These are phyloP conservation scores for Suillus sp. DNA, from an alignment of 768 basidiomycete species.

Conservation along the genomic window DNA sequence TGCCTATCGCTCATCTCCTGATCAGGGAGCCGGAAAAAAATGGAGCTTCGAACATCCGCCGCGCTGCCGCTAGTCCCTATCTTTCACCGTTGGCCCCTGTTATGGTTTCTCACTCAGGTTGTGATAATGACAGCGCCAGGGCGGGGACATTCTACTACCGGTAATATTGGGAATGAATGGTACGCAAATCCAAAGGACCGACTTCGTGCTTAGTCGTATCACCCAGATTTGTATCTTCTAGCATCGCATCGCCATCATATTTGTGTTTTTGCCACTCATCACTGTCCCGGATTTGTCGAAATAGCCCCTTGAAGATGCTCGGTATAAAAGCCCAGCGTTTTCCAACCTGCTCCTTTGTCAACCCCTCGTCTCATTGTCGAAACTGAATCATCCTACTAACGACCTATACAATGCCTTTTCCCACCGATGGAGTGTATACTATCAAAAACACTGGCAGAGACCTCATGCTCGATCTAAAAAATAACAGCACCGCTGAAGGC, in stretches of 20 bases:
- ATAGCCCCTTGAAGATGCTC: not conserved
- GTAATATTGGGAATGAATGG: not conserved
- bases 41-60: not conserved
- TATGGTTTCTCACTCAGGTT: too few relatives aligned
- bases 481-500: not conserved
- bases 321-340: not conserved
- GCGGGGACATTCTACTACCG: not conserved
- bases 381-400: not conserved
- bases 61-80: not conserved
- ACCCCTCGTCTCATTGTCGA: not conserved
- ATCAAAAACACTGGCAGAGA: not conserved
- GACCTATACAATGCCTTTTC: not conserved
- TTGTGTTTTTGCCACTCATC: not conserved
- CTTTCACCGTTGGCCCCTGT: not conserved
- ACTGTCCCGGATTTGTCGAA: not conserved
- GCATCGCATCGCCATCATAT: too few relatives aligned
- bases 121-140: not conserved
- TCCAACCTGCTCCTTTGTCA: not conserved
- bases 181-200: not conserved
- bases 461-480: not conserved
- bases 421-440: not conserved
- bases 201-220: not conserved
- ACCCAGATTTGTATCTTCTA: not conserved
- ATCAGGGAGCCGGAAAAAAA: too few relatives aligned
- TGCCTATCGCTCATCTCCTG: too few relatives aligned